phyloP scores from a whole-genome alignment of 2,329 filamentous ascomycete genomes.

The Aspergillus brunneoviolaceus region DNA sequence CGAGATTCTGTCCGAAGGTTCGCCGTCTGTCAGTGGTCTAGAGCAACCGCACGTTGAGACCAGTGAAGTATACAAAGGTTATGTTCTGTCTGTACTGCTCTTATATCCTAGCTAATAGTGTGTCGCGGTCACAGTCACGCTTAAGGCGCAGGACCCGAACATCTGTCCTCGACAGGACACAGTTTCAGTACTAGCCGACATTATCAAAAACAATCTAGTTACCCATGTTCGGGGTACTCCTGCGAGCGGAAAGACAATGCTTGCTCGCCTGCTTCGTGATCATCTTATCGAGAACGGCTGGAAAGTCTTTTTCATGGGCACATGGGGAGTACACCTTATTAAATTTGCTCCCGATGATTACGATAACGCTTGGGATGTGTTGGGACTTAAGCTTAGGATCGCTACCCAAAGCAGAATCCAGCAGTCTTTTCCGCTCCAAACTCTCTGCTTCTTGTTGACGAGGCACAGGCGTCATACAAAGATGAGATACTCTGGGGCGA shows the following conservation, averaged over 20 bases:
- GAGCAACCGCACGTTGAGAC: too few species aligned
- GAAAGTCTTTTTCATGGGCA: neutral
- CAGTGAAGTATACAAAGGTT: too few species aligned
- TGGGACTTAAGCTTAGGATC: neutral
- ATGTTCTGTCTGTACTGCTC: too few species aligned
- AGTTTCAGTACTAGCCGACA: slow-evolving; percentile 7
- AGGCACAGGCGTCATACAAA: slow-evolving; percentile 15
- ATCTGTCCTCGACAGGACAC: neutral
- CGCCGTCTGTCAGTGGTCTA: too few species aligned
- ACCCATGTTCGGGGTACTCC: slow-evolving; percentile 13
- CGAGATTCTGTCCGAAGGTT: too few species aligned
- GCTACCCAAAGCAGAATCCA: neutral
- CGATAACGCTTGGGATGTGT: neutral
- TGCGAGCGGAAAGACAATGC: slow-evolving; percentile 14
- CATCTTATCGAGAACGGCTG: slow-evolving; percentile 1
- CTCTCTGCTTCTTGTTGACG: slow-evolving; percentile 16
- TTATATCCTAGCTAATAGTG: too few species aligned
- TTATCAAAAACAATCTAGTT: slow-evolving; percentile 10
- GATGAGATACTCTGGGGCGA: slow-evolving; percentile 11
- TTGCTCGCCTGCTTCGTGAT: slow-evolving; percentile 7
- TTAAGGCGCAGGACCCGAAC: neutral
- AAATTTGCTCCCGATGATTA: neutral
- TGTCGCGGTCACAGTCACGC: too few species aligned
- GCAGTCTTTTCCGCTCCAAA: slow-evolving; percentile 1
- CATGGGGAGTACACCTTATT: neutral